Base-by-base conservation (phyloP, 2,329 filamentous ascomycete species). In the Hawksworthiomyces lignivorus region DNA sequence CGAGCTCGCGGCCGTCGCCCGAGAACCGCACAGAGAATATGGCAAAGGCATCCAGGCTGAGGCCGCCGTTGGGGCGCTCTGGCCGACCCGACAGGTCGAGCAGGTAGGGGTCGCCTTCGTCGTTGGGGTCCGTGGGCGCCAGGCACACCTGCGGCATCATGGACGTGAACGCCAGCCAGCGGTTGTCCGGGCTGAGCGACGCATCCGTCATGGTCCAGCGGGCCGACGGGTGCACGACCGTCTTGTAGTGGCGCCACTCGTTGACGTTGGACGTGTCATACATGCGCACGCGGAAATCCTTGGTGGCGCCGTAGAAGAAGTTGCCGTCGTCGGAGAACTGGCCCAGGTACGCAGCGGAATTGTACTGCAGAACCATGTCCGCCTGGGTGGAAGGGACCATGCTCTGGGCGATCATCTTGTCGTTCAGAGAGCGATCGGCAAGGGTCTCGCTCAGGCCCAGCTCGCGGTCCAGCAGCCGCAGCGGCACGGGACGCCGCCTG, bases 161-260 rank as follows among this genome's bases (percentile, higher is more conserved):
- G 6, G 87, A 94, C 32, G 86, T 90, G 59, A 95, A 97, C 8
- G 89, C 92, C 3, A 98, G 70, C 65, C 85, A 92, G 52, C 79
- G 84, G 59, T 96, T 97, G 65, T 97, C 88, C 0, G 89, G 88
- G 47, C 86, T 94, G 32, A 97, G 62, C 0, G 86, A 85, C 2
- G 90, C 89, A 62, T 98, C 92, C 12, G 92, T 97, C 50, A 98
- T 82, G 1, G 90, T 97, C 92, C 92, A 98, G 54, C 87, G 82
- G 3, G 89, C 92, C 50, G 81, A 85, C 1, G 87, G 87, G 60
- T 92, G 95, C 21, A 72, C 67, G 5, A 88, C 86, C 0, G 85
- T 90, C 65, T 90, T 97, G 70, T 96, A 96, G 61, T 95, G 89
- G 58, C 83, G 84, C 92, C 92, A 98, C 50, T 88, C 77, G 62